These are phyloP conservation scores for Dissophora globulifera DNA, from an alignment of 192 early-diverging fungal species.

Conservation along the genomic window DNA sequence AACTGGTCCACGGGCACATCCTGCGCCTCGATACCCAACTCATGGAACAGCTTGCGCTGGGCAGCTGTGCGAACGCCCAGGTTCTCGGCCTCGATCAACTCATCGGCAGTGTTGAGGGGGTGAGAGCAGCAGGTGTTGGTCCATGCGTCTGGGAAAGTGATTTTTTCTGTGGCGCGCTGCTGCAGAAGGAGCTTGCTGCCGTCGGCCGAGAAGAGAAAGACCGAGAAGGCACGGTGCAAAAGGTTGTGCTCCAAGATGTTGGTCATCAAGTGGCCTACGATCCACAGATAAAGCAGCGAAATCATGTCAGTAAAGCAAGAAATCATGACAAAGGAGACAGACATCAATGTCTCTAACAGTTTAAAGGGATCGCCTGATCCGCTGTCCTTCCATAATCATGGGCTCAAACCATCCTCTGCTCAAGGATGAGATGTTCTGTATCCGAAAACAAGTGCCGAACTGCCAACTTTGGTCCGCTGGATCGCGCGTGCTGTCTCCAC, in stretches of 20 bases:
- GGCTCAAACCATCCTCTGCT: too few relatives aligned
- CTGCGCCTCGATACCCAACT: slow-evolving; percentile 85
- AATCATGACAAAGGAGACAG: not conserved
- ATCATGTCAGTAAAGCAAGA: not conserved
- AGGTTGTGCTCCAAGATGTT: slow-evolving; percentile 87
- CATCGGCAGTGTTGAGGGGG: slow-evolving; percentile 82
- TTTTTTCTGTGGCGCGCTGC: slow-evolving; percentile 96
- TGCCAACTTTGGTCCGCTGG: too few relatives aligned
- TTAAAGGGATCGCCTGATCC: too few relatives aligned
- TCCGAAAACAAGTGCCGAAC: too few relatives aligned
- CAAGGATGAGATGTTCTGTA: too few relatives aligned
- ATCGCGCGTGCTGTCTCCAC: too few relatives aligned
- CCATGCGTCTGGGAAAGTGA: slow-evolving; percentile 96
- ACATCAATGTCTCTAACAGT: too few relatives aligned
- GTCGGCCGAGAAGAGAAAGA: slow-evolving; percentile 93
- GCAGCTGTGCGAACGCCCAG: slow-evolving; percentile 88
- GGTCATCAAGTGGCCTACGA: slow-evolving; percentile 95
- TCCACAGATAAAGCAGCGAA: too few relatives aligned
- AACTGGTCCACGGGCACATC: slow-evolving; percentile 88
- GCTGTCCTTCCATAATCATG: too few relatives aligned
- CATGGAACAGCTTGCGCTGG: slow-evolving; percentile 94
- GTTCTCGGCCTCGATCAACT: slow-evolving; percentile 80
- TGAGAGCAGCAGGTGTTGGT: slow-evolving; percentile 99
- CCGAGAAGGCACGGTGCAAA: slow-evolving; percentile 96
- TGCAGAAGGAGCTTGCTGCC: slow-evolving; percentile 88